Evolutionary conservation across 2,329 filamentous ascomycete genomes (phyloP), one percentile per base, ranked within the genome.

Genomic region (Colletotrichum trifolii): DNA sequence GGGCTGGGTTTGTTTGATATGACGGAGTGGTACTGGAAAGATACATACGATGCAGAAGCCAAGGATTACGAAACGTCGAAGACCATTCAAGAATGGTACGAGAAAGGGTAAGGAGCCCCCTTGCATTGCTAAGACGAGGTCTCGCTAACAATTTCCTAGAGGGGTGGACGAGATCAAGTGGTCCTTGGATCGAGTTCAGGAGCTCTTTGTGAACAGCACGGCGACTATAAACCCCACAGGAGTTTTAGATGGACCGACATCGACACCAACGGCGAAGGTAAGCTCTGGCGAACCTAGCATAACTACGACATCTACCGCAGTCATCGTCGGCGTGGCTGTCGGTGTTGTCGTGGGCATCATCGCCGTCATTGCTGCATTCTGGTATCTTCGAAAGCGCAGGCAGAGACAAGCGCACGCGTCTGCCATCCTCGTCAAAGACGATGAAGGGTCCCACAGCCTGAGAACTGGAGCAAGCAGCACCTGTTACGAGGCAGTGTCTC

Each of bases 1-100:
- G 65, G 67, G 0, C 47, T 69, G 7, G 65, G 65, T 2, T 25
- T 69, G 3, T 69, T 67, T 13, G 67, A 69, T 25, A 49, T 69
- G 57, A 60, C 48, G 2, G 45, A 58, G 2, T 43, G 35, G 48
- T 8, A 12, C 6, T 69, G 65, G 67, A 62, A 59, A 55, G 53
- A 43, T 13, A 50, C 57, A 8, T 67, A 66, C 39, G 58, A 66
- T 7, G 54, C 61, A 11, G 61, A 48, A 17, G 65, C 57, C 8
- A 48, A 46, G 6, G 34, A 58, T 2, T 68, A 68, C 58, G 39
- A 66, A 11, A 50, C 46, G 4, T 15, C 61, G 6, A 13, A 52
- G 4, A 17, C 34, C 3, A 54, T 68, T 2, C 8, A 33, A 3
- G 39, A 58, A 4, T 69, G 65, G 67, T 69, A 69, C 49, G 25